Base-by-base conservation (phyloP, 495 filamentous ascomycete species). In the Friedmanniomyces simplex region DNA sequence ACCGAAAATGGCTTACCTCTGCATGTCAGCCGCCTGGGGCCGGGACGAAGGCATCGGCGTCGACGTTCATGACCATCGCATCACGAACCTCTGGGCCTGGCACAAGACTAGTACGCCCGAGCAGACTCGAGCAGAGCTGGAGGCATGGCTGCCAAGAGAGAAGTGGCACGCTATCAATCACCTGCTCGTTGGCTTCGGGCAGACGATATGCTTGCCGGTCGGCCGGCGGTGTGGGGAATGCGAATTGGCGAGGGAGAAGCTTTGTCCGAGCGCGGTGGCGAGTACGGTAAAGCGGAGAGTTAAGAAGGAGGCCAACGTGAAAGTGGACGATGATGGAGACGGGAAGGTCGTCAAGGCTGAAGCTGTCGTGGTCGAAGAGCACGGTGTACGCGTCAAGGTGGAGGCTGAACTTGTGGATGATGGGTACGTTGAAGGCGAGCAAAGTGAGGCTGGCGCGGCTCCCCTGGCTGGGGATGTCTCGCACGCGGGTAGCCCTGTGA, bases 71-170 rank as follows among this genome's bases (percentile, higher is more conserved):
- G 82, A 84, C 20, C 82, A 97, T 70, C 83, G 93, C 28, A 95
- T 98, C 65, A 90, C 90, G 45, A 98, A 98, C 73, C 73, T 95
- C 25, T 97, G 91, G 93, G 86, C 87, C 8, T 98, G 93, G 93
- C 76, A 91, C 67, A 82, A 82, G 58, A 90, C 88, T 0, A 87
- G 83, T 62, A 85, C 71, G 8, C 91, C 91, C 0, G 91, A 96
- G 73, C 88, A 89, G 63, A 96, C 93, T 26, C 77, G 93, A 34
- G 66, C 73, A 39, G 81, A 83, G 34, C 70, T 98, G 57, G 79
- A 97, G 76, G 74, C 75, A 0, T 97, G 91, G 90, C 71, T 96
- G 59, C 91, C 91, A 8, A 76, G 71, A 59, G 89, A 96, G 22
- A 82, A 81, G 66, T 96, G 93, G 91, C 88, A 89, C 71, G 89